These are phyloP conservation scores for Rhizophagus sp. DNA, from an alignment of 192 early-diverging fungal genomes.

Conservation along the genomic window DNA sequence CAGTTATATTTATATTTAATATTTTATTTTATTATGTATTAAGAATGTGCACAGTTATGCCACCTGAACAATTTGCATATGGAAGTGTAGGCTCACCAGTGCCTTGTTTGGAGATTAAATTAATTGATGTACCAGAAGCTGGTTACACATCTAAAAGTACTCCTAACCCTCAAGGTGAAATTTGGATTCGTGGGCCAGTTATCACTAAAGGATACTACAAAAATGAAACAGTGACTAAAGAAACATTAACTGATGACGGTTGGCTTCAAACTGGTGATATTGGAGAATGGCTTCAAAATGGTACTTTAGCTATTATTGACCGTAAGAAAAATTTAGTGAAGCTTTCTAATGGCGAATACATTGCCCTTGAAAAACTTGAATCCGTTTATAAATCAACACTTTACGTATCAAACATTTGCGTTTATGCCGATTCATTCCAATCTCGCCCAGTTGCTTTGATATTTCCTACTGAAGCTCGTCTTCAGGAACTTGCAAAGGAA, in stretches of 20 bases:
- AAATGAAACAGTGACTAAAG: constrained; percentile 62
- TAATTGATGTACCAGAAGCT: constrained; percentile 71
- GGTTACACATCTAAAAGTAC: constrained; percentile 60
- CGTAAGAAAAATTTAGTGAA: constrained; percentile 95
- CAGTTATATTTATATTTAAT: not conserved
- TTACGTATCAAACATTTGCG: constrained; percentile 77
- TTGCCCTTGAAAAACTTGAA: constrained; percentile 95
- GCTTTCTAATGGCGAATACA: constrained; percentile 86
- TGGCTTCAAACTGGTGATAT: constrained; percentile 94
- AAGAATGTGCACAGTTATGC: constrained; percentile 67
- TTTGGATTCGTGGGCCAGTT: constrained; percentile 81
- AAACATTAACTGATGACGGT: constrained; percentile 71
- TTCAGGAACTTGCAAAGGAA: constrained; percentile 48
- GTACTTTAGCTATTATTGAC: constrained; percentile 85
- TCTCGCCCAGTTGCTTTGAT: constrained; percentile 77
- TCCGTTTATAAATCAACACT: constrained; percentile 77
- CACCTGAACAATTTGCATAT: constrained; percentile 59
- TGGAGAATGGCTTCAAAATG: constrained; percentile 78
- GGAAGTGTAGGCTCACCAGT: constrained; percentile 76
- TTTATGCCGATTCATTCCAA: constrained; percentile 73
- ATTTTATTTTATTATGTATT: constrained; percentile 8
- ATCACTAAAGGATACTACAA: constrained; percentile 83
- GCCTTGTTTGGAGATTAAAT: constrained; percentile 74
- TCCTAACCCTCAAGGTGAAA: constrained; percentile 75
- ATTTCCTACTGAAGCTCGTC: constrained; percentile 60